These are phyloP conservation scores for Lenzites betulinus DNA, from an alignment of 768 basidiomycete species.

Conservation along the genomic window DNA sequence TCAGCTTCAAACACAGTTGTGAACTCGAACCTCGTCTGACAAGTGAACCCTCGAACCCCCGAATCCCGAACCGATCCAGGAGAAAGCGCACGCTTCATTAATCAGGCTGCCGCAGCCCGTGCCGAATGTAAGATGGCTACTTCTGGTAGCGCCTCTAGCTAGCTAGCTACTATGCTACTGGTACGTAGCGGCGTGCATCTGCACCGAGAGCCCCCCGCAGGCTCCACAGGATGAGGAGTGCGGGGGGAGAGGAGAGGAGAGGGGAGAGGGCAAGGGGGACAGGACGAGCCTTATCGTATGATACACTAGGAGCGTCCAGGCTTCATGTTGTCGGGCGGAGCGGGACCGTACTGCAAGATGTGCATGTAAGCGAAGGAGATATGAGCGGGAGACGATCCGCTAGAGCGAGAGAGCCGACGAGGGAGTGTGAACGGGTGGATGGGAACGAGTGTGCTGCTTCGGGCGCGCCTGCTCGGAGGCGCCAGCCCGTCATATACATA, in stretches of 20 bases:
- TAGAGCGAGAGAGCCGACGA: slow-evolving; percentile 1
- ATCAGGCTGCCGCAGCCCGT: too few species aligned
- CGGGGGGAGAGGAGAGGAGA: not conserved
- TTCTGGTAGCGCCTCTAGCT: too few species aligned
- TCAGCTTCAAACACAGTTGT: too few species aligned
- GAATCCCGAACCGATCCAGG: too few species aligned
- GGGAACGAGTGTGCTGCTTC: not conserved
- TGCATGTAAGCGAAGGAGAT: not conserved
- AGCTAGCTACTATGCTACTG: too few species aligned
- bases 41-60: too few species aligned
- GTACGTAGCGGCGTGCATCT: too few species aligned
- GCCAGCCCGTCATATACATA: not conserved
- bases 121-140: too few species aligned
- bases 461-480: not conserved
- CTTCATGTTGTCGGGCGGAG: not conserved
- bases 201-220: too few species aligned
- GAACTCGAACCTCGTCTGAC: too few species aligned
- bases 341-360: not conserved
- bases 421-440: not conserved
- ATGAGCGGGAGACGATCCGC: not conserved
- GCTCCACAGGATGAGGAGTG: too few species aligned
- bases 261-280: not conserved
- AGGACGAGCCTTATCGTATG: not conserved
- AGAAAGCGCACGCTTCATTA: too few species aligned
- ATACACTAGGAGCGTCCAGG: not conserved